A percentile compares a stretch with the other conserved stretches of the same genome.
Conservation (phyloP, 2,329 filamentous ascomycete species). For the Xylariaceae sp. region DNA sequence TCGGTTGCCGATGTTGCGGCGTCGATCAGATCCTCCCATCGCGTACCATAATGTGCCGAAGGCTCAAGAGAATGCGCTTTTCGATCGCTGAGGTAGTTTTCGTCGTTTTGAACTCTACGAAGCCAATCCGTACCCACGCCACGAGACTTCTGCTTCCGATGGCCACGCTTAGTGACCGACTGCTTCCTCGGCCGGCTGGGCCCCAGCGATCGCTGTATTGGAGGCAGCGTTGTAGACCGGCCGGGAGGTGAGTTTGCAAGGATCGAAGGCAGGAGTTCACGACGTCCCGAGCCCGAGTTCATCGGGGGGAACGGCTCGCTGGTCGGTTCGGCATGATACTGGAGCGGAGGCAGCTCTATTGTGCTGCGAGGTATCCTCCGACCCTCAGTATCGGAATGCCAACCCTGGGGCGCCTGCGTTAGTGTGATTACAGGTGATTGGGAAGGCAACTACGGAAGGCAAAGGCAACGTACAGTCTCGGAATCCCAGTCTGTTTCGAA, state of each 20-base stretch:
- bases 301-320: slow-evolving; percentile 67
- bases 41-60: slow-evolving; percentile 72
- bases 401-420: slow-evolving; percentile 47
- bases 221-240: slow-evolving; percentile 81
- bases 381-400: slow-evolving; percentile 65
- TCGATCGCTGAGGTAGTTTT: slow-evolving; percentile 61
- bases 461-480: slow-evolving; percentile 56
- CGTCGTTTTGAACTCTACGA: slow-evolving; percentile 52
- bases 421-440: slow-evolving; percentile 19
- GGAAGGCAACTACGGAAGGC: slow-evolving; percentile 3
- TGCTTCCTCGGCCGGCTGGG: slow-evolving; percentile 73
- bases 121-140: slow-evolving; percentile 65
- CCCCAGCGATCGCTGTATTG: slow-evolving; percentile 69
- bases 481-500: slow-evolving; percentile 72
- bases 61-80: slow-evolving; percentile 88
- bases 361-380: slow-evolving; percentile 59
- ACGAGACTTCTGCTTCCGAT: slow-evolving; percentile 72
- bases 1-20: slow-evolving; percentile 88
- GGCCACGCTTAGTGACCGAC: slow-evolving; percentile 76
- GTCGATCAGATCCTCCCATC: slow-evolving; percentile 95
- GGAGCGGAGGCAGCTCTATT: slow-evolving; percentile 68
- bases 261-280: slow-evolving; percentile 78
- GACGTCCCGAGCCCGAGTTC: slow-evolving; percentile 52
- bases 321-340: slow-evolving; percentile 56
- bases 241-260: slow-evolving; percentile 76